Base-by-base conservation (phyloP, 2,329 filamentous ascomycete genomes). In the Penicillium sp. region DNA sequence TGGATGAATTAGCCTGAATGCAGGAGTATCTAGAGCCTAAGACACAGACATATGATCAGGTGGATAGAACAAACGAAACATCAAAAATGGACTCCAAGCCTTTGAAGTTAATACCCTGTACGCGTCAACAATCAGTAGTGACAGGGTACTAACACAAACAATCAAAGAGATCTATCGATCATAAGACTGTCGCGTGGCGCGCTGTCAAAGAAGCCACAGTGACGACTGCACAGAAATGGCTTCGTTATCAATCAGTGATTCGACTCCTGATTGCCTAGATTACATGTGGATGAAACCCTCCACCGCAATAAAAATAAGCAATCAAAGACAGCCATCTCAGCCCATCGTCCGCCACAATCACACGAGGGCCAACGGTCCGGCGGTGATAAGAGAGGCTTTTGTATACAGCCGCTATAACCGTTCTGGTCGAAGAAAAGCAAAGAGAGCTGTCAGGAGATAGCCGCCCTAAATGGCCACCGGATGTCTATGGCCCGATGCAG, bases 311-410 rank as follows among this genome's bases (percentile, higher is more conserved):
- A 14, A 28, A 45, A 57, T 50, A 52, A 61, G 52, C 60, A 58
- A 64, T 55, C 54, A 63, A 61, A 57, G 57, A 50, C 31, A 42
- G 14, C 41, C 22, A 59, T 58, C 51, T 50, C 47, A 55, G 40
- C 60, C 57, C 43, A 25, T 45, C 25, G 36, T 42, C 51, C 60
- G 61, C 63, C 63, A 61, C 58, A 58, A 59, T 61, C 63, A 61
- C 61, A 62, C 31, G 46, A 55, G 53, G 54, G 45, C 43, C 40
- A 41, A 36, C 57, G 26, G 41, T 54, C 57, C 22, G 47, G 42
- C 38, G 38, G 22, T 45, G 45, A 56, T 57, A 56, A 41, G 46
- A 58, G 31, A 52, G 38, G 43, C 54, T 53, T 64, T 59, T 62
- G 55, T 55, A 43, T 41, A 49, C 40, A 62, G 56, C 59, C 59